A percentile compares a stretch with the other conserved stretches of the same genome.
phyloP scores from a whole-genome alignment of 225 moss, liverwort and hornwort genomes.

The Rhytidiadelphus loreus region DNA sequence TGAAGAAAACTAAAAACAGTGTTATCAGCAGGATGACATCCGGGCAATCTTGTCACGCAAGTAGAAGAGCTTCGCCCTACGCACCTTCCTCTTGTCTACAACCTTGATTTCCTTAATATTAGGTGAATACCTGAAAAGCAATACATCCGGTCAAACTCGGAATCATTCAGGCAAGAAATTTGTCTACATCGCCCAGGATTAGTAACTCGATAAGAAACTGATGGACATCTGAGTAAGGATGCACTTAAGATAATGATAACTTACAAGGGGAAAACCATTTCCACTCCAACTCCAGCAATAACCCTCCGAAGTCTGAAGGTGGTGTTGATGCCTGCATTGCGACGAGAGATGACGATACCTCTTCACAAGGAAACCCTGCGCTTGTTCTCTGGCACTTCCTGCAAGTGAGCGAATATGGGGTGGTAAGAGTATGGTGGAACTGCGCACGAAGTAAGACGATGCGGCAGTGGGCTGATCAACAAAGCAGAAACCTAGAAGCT shows the following conservation, averaged over 20 bases:
- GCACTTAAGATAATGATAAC: neutral
- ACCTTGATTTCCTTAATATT: conserved; percentile 99
- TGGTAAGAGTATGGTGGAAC: neutral
- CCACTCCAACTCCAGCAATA: conserved; percentile 97
- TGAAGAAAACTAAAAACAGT: neutral
- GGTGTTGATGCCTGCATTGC: conserved; percentile 84
- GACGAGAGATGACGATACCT: conserved; percentile 89
- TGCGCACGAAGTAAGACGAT: neutral
- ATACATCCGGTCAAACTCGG: neutral
- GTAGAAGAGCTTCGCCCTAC: conserved; percentile 95
- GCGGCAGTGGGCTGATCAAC: neutral
- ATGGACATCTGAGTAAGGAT: neutral
- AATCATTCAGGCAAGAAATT: neutral
- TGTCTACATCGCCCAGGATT: neutral
- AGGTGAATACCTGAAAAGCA: conserved; percentile 70
- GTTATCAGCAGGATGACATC: conserved; percentile 76
- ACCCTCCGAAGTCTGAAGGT: conserved; percentile 97
- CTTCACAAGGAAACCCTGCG: conserved; percentile 87
- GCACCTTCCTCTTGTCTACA: conserved; percentile 91
- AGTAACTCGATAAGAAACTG: neutral
- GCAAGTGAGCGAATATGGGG: neutral
- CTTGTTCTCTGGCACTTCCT: conserved; percentile 99
- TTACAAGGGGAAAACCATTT: conserved; percentile 97
- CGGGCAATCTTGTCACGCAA: conserved; percentile 94
- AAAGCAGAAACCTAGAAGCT: neutral